Conservation (phyloP, 2,329 filamentous ascomycete species). For the Fusarium poae region DNA sequence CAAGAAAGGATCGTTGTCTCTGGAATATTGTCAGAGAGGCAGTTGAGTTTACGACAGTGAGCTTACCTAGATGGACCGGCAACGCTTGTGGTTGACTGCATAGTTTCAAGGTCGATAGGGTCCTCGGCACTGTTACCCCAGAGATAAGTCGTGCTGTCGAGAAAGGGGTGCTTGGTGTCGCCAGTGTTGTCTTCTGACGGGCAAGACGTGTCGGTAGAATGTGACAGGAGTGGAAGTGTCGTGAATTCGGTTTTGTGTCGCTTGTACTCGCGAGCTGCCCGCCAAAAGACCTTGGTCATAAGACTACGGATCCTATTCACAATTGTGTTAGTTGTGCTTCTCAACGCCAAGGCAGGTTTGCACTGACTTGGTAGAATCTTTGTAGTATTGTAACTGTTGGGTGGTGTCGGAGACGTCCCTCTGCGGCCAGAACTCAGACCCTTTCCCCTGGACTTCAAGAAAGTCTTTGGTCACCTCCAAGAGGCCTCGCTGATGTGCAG, state of each 20-base stretch:
- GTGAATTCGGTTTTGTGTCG: not conserved
- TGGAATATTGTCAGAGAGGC: not conserved
- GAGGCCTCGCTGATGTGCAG: constrained; percentile 34
- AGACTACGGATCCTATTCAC: constrained; percentile 22
- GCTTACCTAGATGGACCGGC: constrained; percentile 3
- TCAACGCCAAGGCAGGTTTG: not conserved
- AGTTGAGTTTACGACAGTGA: not conserved
- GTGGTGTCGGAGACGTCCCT: not conserved
- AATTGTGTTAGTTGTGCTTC: not conserved
- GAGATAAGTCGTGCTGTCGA: not conserved
- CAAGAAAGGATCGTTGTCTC: not conserved
- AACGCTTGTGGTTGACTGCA: not conserved
- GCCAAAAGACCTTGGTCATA: constrained; percentile 31
- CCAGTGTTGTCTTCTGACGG: not conserved
- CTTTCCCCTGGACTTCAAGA: constrained; percentile 29
- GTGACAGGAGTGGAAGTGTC: accelerated
- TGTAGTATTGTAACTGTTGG: constrained; percentile 21
- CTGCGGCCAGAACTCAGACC: constrained; percentile 39
- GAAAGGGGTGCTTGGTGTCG: not conserved
- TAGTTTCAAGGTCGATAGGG: constrained; percentile 27
- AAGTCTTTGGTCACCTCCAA: constrained; percentile 38
- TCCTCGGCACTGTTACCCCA: constrained; percentile 8
- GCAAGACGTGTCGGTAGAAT: not conserved
- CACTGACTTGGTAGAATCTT: constrained; percentile 27
- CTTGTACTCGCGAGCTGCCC: constrained; percentile 21